phyloP scores from a whole-genome alignment of 2,329 filamentous ascomycete genomes.

The Bertia moriformis region DNA sequence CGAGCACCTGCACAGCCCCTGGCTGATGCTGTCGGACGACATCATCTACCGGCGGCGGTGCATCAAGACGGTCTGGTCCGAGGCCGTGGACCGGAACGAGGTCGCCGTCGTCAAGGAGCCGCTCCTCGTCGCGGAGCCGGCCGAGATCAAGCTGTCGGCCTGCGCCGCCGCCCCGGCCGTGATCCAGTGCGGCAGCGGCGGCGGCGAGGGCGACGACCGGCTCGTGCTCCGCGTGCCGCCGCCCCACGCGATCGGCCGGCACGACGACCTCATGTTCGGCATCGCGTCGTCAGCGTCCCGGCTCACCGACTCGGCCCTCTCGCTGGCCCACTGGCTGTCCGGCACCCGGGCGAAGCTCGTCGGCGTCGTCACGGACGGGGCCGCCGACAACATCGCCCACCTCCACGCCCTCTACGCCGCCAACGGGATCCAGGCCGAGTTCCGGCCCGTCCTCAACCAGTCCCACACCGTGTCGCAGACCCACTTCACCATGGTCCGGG shows the following conservation, averaged over 20 bases:
- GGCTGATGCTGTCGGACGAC: constrained; percentile 20
- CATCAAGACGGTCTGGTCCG: constrained; percentile 19
- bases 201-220: no score
- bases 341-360: constrained; percentile 34
- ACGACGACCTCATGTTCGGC: constrained; percentile 39
- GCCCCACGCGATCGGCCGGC: constrained; percentile 24
- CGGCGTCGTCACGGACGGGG: constrained; percentile 30
- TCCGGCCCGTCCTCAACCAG: constrained; percentile 16
- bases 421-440: constrained; percentile 16
- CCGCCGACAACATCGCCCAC: constrained; percentile 11
- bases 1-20: constrained; percentile 4
- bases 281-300: constrained; percentile 36
- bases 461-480: constrained; percentile 30
- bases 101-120: constrained; percentile 20
- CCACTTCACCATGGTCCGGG: constrained; percentile 38
- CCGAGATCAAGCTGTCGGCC: constrained; percentile 5
- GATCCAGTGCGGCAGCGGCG: no score
- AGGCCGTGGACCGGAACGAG: constrained; percentile 16
- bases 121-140: constrained; percentile 18
- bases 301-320: constrained; percentile 30
- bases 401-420: constrained; percentile 14
- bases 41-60: constrained; percentile 28
- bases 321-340: constrained; percentile 40
- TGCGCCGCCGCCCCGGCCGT: constrained; percentile 8
- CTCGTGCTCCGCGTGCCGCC: constrained; percentile 29